Evolutionary conservation across 2,329 filamentous ascomycete species (phyloP).

Genomic region (Dothidotthia symphoricarpi): DNA sequence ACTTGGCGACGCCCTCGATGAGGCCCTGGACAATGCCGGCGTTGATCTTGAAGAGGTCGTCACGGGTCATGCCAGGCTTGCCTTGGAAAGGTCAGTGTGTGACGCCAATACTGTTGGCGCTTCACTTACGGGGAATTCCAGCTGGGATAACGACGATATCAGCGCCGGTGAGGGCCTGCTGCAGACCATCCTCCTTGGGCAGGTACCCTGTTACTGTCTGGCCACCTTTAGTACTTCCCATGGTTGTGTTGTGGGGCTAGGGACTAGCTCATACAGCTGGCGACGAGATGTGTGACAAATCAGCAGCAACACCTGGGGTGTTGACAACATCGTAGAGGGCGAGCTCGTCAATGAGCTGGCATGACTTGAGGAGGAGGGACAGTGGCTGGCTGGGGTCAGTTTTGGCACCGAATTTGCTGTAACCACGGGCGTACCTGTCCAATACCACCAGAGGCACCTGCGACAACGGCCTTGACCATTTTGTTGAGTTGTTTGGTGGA

Average conservation of each 20-base stretch:
- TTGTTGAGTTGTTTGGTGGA: conserved; percentile 26
- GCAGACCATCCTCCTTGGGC: conserved; percentile 78
- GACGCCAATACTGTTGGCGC: neutral
- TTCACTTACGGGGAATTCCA: conserved; percentile 82
- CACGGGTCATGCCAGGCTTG: conserved; percentile 99
- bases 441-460: conserved; percentile 97
- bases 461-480: conserved; percentile 60
- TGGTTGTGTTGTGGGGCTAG: conserved; percentile 7
- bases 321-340: conserved; percentile 99
- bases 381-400: conserved; percentile 64
- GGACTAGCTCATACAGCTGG: conserved; percentile 61
- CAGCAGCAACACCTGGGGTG: conserved; percentile 91
- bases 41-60: conserved; percentile 99
- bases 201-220: conserved; percentile 83
- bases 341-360: conserved; percentile 84
- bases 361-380: conserved; percentile 92
- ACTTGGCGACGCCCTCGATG: conserved; percentile 82
- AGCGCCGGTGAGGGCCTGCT: conserved; percentile 84
- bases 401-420: conserved; percentile 2
- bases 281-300: conserved; percentile 96
- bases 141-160: conserved; percentile 97
- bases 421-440: conserved; percentile 68
- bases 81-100: conserved; percentile 55
- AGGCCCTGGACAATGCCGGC: conserved; percentile 95
- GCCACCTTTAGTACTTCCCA: conserved; percentile 16